phyloP scores from a whole-genome alignment of 768 basidiomycete species.

The Porphyrellus cyaneotinctus region DNA sequence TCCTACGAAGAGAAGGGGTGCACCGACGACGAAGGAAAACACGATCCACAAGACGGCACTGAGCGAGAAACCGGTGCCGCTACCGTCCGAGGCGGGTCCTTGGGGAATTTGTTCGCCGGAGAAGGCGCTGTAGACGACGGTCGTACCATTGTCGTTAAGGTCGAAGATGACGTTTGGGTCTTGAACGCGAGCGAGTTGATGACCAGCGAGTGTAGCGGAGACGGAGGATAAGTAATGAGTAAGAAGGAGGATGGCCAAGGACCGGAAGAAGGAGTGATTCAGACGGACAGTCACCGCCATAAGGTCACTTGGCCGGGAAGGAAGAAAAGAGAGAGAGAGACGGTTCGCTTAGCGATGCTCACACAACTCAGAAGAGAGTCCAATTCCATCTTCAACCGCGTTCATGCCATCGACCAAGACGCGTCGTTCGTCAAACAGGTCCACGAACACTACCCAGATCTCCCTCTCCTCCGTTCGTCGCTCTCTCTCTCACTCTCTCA shows the following conservation, averaged over 20 bases:
- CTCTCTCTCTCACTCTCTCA: neutral
- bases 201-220: conserved; percentile 4
- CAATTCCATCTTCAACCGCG: conserved; percentile 77
- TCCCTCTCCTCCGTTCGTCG: conserved; percentile 56
- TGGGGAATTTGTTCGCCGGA: conserved; percentile 47
- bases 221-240: conserved; percentile 5
- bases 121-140: conserved; percentile 41
- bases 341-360: too few species aligned
- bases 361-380: conserved; percentile 63
- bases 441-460: conserved; percentile 40
- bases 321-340: conserved; percentile 11
- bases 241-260: conserved; percentile 16
- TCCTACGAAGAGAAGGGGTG: conserved; percentile 52
- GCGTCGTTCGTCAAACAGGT: conserved; percentile 62
- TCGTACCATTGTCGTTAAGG: conserved; percentile 31
- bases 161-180: conserved; percentile 31
- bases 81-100: conserved; percentile 55
- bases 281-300: conserved; percentile 26
- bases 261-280: conserved; percentile 14
- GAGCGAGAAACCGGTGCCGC: conserved; percentile 44
- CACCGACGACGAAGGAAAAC: conserved; percentile 48
- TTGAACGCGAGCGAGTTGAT: conserved; percentile 20
- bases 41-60: conserved; percentile 57
- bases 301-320: conserved; percentile 10
- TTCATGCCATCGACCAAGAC: conserved; percentile 84